Percentiles rank a stretch among this genome's conserved stretches.
Evolutionary conservation across 1,284 basidiomycete species (phyloP).

Genomic region (Ustilago trichophora): DNA sequence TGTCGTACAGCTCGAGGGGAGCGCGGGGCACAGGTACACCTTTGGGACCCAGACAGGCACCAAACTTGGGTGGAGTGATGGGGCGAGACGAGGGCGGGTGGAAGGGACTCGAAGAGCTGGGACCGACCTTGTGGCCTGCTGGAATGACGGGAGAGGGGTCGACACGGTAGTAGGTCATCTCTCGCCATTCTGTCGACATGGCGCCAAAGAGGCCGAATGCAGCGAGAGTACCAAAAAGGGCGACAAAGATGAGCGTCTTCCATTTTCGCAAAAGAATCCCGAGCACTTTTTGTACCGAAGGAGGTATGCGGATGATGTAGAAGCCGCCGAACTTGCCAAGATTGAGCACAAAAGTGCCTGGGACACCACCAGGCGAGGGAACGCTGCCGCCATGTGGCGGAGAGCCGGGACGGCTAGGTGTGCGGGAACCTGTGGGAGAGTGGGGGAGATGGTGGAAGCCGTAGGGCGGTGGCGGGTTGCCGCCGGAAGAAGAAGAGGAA

Average conservation of each 20-base stretch:
- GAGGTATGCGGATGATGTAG: slow-evolving; percentile 54
- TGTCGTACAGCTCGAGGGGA: slow-evolving; percentile 56
- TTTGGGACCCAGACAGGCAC: slow-evolving; percentile 59
- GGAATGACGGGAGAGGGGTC: slow-evolving; percentile 61
- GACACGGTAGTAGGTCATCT: slow-evolving; percentile 65
- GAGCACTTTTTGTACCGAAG: slow-evolving; percentile 44
- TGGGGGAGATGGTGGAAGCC: slow-evolving; percentile 57
- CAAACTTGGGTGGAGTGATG: slow-evolving; percentile 53
- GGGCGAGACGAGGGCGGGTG: slow-evolving; percentile 42
- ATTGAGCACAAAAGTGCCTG: slow-evolving; percentile 57
- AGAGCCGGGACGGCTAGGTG: slow-evolving; percentile 51
- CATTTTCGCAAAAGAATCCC: slow-evolving; percentile 55
- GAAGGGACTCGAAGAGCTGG: slow-evolving; percentile 35
- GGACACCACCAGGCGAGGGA: slow-evolving; percentile 40
- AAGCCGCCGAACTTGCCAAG: slow-evolving; percentile 57
- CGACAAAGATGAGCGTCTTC: slow-evolving; percentile 62
- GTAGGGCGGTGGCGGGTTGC: slow-evolving; percentile 59
- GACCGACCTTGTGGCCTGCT: slow-evolving; percentile 13
- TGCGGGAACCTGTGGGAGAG: slow-evolving; percentile 54
- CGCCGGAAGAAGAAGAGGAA: slow-evolving; percentile 51
- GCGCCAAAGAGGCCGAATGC: slow-evolving; percentile 61
- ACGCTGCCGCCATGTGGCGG: slow-evolving; percentile 59
- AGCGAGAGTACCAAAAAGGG: slow-evolving; percentile 50
- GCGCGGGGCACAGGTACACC: slow-evolving; percentile 54
- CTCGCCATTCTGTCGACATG: slow-evolving; percentile 65